phyloP scores from a whole-genome alignment of 1,284 basidiomycete species.

The Cystobasidium slooffiae region DNA sequence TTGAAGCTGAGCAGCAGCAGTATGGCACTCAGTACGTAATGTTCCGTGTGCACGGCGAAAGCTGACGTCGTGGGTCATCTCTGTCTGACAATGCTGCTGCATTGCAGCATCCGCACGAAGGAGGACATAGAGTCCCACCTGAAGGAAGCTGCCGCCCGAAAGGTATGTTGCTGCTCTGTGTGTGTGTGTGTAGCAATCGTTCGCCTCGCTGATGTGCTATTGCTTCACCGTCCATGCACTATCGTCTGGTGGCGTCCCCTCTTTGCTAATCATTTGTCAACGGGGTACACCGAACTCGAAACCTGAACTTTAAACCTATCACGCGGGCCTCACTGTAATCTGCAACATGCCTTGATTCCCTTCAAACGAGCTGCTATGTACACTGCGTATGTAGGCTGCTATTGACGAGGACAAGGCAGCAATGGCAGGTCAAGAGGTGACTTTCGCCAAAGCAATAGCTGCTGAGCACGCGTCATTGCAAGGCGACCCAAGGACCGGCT shows the following conservation, averaged over 20 bases:
- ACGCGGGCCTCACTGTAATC: no score
- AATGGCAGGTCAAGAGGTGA: constrained; percentile 37
- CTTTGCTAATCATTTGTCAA: no score
- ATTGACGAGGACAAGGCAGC: constrained; percentile 31
- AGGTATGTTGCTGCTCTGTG: constrained; percentile 14
- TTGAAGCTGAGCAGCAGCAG: constrained; percentile 28
- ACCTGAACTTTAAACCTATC: no score
- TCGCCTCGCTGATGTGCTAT: not conserved
- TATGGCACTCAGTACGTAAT: constrained; percentile 22
- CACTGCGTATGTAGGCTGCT: constrained; percentile 29
- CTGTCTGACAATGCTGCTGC: constrained; percentile 19
- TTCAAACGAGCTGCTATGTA: no score
- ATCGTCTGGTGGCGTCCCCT: no score
- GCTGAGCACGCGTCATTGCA: constrained; percentile 25
- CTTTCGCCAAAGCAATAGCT: constrained; percentile 41
- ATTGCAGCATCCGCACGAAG: constrained; percentile 24
- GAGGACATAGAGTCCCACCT: constrained; percentile 27
- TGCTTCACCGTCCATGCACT: not conserved
- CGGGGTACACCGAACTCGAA: no score
- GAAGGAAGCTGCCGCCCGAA: constrained; percentile 36
- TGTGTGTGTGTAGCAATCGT: not conserved
- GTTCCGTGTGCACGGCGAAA: not conserved
- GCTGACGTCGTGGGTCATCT: not conserved
- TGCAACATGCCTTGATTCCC: no score
- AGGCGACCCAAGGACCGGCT: constrained; percentile 16